Conservation (phyloP, 768 basidiomycete species). For the Rhodosporidiobolus sp. region DNA sequence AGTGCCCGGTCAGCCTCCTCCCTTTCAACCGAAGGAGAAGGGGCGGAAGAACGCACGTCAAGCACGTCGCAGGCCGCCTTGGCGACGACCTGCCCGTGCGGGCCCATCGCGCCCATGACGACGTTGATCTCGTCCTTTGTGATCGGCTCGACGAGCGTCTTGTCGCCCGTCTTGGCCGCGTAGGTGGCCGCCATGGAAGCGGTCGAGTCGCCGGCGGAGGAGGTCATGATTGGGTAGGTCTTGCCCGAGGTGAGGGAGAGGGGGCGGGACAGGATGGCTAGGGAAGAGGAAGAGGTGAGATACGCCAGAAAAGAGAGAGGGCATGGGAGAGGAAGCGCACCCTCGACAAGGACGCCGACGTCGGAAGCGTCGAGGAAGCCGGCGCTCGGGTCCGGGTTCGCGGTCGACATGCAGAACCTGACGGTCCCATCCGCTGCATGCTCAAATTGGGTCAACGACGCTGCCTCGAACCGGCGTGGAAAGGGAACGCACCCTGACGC, state of each 20-base stretch:
- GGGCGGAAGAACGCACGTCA: not conserved
- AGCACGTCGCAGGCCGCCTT: not conserved
- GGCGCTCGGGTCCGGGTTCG: not conserved
- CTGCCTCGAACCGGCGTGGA: too few species aligned
- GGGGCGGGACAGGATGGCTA: slow-evolving; percentile 7
- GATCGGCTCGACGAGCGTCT: not conserved
- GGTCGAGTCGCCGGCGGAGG: not conserved
- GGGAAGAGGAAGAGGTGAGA: not conserved
- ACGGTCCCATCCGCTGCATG: not conserved
- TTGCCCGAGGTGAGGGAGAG: not conserved
- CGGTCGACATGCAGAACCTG: not conserved
- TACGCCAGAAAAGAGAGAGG: not conserved
- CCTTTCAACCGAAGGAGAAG: not conserved
- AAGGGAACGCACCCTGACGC: not conserved
- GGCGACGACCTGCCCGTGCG: not conserved
- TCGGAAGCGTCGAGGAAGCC: not conserved
- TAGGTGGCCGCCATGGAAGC: not conserved
- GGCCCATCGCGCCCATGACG: not conserved
- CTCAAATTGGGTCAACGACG: too few species aligned
- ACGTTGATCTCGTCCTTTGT: not conserved
- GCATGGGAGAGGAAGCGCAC: too few species aligned
- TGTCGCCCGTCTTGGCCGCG: slow-evolving; percentile 1
- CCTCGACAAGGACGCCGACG: not conserved
- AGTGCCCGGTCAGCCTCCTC: too few species aligned
- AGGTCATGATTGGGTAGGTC: not conserved